These are phyloP conservation scores for Solanum tarijense DNA, from an alignment of 257 asterid species.

Conservation along the genomic window DNA sequence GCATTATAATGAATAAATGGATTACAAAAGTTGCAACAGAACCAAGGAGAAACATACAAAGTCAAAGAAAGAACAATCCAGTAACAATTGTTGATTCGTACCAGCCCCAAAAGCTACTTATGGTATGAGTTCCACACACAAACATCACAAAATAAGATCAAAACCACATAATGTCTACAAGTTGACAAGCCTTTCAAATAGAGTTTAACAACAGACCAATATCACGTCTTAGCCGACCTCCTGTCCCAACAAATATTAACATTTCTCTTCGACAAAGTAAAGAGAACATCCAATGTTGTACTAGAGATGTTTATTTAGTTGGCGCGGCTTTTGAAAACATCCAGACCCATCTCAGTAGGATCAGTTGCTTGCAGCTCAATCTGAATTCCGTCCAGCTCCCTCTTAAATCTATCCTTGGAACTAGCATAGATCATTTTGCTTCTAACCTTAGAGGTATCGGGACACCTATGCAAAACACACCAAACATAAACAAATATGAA, in stretches of 20 bases:
- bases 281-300: background rate
- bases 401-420: slow-evolving; percentile 2
- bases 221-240: background rate
- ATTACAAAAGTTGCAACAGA: background rate
- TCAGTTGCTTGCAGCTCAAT: slow-evolving; percentile 2
- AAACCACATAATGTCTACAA: background rate
- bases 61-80: background rate
- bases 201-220: background rate
- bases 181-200: background rate
- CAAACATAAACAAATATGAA: background rate
- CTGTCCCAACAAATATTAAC: background rate
- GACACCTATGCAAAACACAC: background rate
- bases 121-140: background rate
- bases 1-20: background rate
- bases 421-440: slow-evolving; percentile 4
- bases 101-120: background rate
- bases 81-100: background rate
- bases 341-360: slow-evolving; percentile 3
- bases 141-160: background rate
- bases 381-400: slow-evolving; percentile 1
- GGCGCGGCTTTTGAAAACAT: slow-evolving; percentile 4
- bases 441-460: background rate
- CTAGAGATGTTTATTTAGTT: background rate
- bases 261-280: background rate
- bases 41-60: background rate